Base-by-base conservation (phyloP, 2,329 filamentous ascomycete genomes). In the Mariannaea elegans region DNA sequence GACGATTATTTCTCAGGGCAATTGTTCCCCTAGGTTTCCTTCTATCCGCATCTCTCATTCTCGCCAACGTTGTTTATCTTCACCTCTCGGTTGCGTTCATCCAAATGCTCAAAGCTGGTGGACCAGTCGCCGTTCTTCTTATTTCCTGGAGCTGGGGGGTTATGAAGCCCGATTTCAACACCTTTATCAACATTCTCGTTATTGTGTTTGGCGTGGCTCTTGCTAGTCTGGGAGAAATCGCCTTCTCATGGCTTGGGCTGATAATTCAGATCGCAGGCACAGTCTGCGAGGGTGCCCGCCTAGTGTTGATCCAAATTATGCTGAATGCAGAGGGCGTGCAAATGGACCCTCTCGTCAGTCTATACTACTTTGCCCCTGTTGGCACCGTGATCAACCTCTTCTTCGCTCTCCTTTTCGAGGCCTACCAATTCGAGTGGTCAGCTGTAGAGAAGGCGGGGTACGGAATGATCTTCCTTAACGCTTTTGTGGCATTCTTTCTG, bases 221-320 rank as follows among this genome's bases (percentile, higher is more conserved):
- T 7, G 46, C 54, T 21, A 56, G 45, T 21, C 23, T 56, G 7
- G 45, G 45, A 10, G 46, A 56, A 14, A 56, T 56, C 23, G 27
- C 27, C 19, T 56, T 56, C 21, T 50, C 46, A 12, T 50, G 46
- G 46, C 12, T 56, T 7, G 54, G 54, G 1, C 36, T 56, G 10
- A n/a, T 45, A 8, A 50, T 56, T 23, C 53, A 56, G 53, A 23
- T 34, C 48, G 63, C 53, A 32, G 59, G 13, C 52, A 65, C 29
- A 38, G 51, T 47, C 2, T 65, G 62, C 12, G 63, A 65, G 27
- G 63, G 59, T 7, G 52, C 62, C 0, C 46, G 63, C 7, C 55
- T 65, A 3, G 64, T 65, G 1, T 50, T 65, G 62, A 55, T 64
- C 1, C 64, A 65, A 42, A 23, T 65, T 12, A 65, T 65, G 59